Conservation (phyloP, 208 protist species). For the Acanthamoeba royreba region DNA sequence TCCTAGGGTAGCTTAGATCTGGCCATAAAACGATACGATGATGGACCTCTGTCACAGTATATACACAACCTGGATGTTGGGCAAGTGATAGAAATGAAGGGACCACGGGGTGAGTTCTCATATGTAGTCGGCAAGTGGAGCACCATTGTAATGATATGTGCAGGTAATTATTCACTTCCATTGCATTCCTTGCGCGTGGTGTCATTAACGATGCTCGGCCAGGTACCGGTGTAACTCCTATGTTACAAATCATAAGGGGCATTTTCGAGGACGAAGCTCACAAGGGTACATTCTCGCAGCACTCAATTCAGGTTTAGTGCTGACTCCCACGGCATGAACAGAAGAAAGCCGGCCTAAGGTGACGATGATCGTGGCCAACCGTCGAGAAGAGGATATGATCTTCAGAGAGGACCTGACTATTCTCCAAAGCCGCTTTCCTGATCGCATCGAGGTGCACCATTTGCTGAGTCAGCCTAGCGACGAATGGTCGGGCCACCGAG, state of each 20-base stretch:
- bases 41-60: not conserved
- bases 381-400: not conserved
- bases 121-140: not conserved
- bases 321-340: too few relatives aligned
- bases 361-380: not conserved
- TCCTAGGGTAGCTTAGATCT: not conserved
- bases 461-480: not conserved
- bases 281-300: too few relatives aligned
- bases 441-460: not conserved
- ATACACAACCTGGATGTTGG: not conserved
- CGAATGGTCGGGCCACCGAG: not conserved
- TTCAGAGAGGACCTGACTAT: not conserved
- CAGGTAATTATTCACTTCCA: not conserved
- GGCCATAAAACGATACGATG: not conserved
- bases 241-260: constrained; percentile 33
- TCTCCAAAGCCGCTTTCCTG: not conserved
- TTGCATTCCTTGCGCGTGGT: too few relatives aligned
- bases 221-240: constrained; percentile 61
- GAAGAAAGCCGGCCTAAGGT: not conserved
- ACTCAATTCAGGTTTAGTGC: too few relatives aligned
- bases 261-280: not conserved
- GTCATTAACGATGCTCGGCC: not conserved
- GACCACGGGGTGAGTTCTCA: not conserved
- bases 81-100: not conserved
- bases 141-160: not conserved